A percentile compares a stretch with the other conserved stretches of the same genome.
Evolutionary conservation across 352 stramenopile species (phyloP).

Genomic region (Salisapilia sapeloensis): DNA sequence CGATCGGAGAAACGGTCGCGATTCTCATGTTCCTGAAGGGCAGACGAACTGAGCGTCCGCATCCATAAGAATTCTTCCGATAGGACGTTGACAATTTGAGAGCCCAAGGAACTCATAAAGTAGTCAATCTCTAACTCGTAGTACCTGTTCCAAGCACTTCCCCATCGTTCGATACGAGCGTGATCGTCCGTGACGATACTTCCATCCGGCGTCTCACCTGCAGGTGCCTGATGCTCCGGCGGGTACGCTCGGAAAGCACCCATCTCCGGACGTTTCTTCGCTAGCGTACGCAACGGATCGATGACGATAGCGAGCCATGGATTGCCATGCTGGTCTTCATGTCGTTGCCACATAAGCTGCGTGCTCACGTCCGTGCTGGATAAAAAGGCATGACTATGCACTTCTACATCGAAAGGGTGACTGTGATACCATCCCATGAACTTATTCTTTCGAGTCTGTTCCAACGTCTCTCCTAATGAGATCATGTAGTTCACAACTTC

Average conservation of each 20-base stretch:
- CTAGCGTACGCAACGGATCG: conserved; percentile 90
- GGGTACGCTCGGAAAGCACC: conserved; percentile 96
- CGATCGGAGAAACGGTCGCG: conserved; percentile 81
- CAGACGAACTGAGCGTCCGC: conserved; percentile 79
- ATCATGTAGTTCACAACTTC: conserved; percentile 99
- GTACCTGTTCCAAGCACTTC: conserved; percentile 91
- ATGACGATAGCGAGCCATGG: conserved; percentile 97
- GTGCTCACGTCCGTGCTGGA: conserved; percentile 94
- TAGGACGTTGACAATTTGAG: conserved; percentile 85
- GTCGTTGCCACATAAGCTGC: conserved; percentile 96
- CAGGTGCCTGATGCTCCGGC: conserved; percentile 86
- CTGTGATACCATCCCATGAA: conserved; percentile 99
- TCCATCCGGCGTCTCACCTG: conserved; percentile 93
- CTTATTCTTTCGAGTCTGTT: conserved; percentile 89
- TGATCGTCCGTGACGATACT: conserved; percentile 87
- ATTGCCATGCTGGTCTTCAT: conserved; percentile 90
- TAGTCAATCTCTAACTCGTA: conserved; percentile 94
- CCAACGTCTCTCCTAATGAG: conserved; percentile 88
- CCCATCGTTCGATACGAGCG: conserved; percentile 90
- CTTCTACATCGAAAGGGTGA: conserved; percentile 96
- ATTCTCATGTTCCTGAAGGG: conserved; percentile 81
- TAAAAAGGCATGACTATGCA: conserved; percentile 95
- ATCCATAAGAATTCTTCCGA: conserved; percentile 90
- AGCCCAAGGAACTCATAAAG: conserved; percentile 89
- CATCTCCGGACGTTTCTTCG: conserved; percentile 88